Evolutionary conservation across 331 rosid species (phyloP), one percentile per base, ranked within the genome.

Genomic region (Stylosanthes scabra): DNA sequence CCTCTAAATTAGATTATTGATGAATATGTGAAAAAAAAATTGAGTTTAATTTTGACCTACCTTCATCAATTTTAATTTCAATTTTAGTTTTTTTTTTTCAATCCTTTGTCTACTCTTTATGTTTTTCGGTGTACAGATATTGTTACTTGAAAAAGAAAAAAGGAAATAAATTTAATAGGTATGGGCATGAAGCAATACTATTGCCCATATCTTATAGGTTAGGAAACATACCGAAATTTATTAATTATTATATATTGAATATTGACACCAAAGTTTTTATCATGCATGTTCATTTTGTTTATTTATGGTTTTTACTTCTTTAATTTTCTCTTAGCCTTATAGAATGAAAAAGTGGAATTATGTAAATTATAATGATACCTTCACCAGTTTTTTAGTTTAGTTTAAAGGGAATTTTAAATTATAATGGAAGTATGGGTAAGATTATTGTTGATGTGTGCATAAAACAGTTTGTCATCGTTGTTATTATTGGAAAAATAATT

Each of bases 1-100:
- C 88, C 92, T 14, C 67, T 76, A 49, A 52, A 52, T 52, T 50
- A 50, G 12, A 49, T 49, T 49, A 49, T 3, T 6, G 4, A 34
- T 34, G 4, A 75, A 28, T 71, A 25, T 8, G 0, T 45, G 39
- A 55, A 39, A 28, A n/a, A 25, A 28, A 34, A 34, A 70, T 62
- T 52, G 49, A 37, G 58, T 25, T 59, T 71, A 59, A 61, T 25
- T 59, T 71, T 42, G 11, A 46, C 28, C 59, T 6, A 3, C 49
- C 49, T 57, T 25, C 45, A 9, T 7, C 1, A 16, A 28, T 16
- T 29, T 78, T 5, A 42, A 3, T 70, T 34, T 34, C 1, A 27
- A 14, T 40, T 29, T 31, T 68, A 9, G 1, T 5, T 9, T 13
- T 13, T 9, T 15, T 64, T 27, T 60, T 16, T 6, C 1, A 20